Conservation (phyloP, 768 basidiomycete genomes). For the Mycena alexandri region DNA sequence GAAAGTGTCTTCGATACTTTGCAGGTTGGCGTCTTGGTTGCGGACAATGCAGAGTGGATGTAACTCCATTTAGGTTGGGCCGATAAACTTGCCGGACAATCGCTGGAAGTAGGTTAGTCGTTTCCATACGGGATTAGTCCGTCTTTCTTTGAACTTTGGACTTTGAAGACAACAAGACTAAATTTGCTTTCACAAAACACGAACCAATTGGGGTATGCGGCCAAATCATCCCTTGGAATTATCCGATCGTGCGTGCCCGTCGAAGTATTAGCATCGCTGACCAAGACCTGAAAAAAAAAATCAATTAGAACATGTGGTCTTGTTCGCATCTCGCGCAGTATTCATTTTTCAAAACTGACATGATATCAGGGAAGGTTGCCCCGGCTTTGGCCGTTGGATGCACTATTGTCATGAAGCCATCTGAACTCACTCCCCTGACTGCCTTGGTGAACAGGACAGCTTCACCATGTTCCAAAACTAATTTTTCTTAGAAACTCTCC, state of each 20-base stretch:
- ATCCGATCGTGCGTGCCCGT: slow-evolving; percentile 69
- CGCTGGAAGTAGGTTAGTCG: slow-evolving; percentile 68
- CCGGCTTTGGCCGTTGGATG: slow-evolving; percentile 93
- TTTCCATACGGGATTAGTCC: too few relatives aligned
- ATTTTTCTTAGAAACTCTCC: slow-evolving; percentile 74
- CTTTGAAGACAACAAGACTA: slow-evolving; percentile 71
- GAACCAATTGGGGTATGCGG: slow-evolving; percentile 86
- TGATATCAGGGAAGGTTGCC: slow-evolving; percentile 84
- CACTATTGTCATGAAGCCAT: slow-evolving; percentile 96
- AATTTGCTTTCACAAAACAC: slow-evolving; percentile 82
- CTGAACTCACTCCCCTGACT: slow-evolving; percentile 87
- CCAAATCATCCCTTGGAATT: slow-evolving; percentile 97
- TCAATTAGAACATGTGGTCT: slow-evolving; percentile 35
- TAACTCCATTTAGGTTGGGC: slow-evolving; percentile 74
- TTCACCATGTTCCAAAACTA: slow-evolving; percentile 13
- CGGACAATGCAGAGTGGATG: not conserved
- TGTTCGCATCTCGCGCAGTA: slow-evolving; percentile 53
- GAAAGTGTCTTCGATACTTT: slow-evolving; percentile 84
- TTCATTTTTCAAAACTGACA: slow-evolving; percentile 4
- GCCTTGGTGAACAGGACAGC: slow-evolving; percentile 67
- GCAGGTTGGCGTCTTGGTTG: slow-evolving; percentile 52
- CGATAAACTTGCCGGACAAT: slow-evolving; percentile 92
- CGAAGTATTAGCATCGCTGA: slow-evolving; percentile 9
- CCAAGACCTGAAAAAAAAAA: not conserved
- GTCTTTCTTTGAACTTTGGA: too few relatives aligned